These are phyloP conservation scores for Boletus tylopilopsis DNA, from an alignment of 768 basidiomycete genomes.

Conservation along the genomic window DNA sequence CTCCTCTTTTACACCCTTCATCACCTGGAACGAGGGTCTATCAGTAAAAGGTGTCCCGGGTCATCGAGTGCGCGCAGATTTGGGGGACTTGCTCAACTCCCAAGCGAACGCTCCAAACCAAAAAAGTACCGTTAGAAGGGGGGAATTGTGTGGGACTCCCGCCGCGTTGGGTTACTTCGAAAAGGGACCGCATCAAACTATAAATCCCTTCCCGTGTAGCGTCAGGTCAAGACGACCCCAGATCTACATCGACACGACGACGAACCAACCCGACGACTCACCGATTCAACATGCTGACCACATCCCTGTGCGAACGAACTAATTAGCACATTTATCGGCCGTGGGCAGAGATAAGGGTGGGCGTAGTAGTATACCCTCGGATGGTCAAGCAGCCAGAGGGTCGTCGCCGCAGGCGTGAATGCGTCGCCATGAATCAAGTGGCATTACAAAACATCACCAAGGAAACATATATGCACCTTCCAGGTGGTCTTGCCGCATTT, in stretches of 20 bases:
- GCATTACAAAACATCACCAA: slow-evolving; percentile 22
- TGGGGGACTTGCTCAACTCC: slow-evolving; percentile 16
- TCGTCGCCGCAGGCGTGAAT: slow-evolving; percentile 14
- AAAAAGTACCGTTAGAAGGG: slow-evolving; percentile 4
- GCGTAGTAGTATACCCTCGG: slow-evolving; percentile 9
- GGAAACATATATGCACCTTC: slow-evolving; percentile 46
- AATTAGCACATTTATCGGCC: slow-evolving; percentile 7
- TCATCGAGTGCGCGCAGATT: slow-evolving; percentile 24
- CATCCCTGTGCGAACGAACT: slow-evolving; percentile 51
- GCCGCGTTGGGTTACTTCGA: slow-evolving; percentile 32
- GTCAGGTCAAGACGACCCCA: slow-evolving; percentile 12
- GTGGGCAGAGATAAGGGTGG: slow-evolving; percentile 15
- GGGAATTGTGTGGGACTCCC: slow-evolving; percentile 24
- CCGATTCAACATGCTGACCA: slow-evolving; percentile 60
- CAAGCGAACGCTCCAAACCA: slow-evolving; percentile 21
- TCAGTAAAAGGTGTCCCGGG: slow-evolving; percentile 28
- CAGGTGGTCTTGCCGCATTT: slow-evolving; percentile 69
- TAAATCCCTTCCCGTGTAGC: slow-evolving; percentile 14
- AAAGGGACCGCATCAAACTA: slow-evolving; percentile 35
- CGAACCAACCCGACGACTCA: slow-evolving; percentile 35
- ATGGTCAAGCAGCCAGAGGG: slow-evolving; percentile 8
- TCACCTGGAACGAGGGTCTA: slow-evolving; percentile 37
- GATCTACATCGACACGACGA: slow-evolving; percentile 13
- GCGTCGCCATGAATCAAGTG: slow-evolving; percentile 15
- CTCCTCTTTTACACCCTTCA: slow-evolving; percentile 47